phyloP scores from a whole-genome alignment of 1,284 basidiomycete genomes.

The Apiotrichum akiyoshidainum region DNA sequence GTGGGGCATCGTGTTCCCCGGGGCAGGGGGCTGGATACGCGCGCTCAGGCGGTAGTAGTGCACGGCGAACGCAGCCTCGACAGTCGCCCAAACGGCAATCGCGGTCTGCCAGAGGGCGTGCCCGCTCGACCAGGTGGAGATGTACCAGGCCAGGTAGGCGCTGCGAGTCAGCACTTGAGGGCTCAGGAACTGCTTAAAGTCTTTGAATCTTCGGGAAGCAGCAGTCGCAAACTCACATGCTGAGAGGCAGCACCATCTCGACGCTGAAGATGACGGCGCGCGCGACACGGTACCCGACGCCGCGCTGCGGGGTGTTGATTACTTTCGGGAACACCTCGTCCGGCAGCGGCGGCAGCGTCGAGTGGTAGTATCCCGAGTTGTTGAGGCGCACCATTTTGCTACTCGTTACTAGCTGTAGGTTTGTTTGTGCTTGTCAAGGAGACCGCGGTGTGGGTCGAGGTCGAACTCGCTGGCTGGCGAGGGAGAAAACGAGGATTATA shows the following conservation, averaged over 20 bases:
- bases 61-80: conserved; percentile 63
- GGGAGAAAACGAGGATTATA: too few relatives aligned
- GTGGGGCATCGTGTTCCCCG: conserved; percentile 48
- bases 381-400: not conserved
- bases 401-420: too few relatives aligned
- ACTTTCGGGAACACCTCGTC: conserved; percentile 12
- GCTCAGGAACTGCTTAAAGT: too few relatives aligned
- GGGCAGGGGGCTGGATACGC: conserved; percentile 58
- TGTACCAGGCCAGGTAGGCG: conserved; percentile 54
- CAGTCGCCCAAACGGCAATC: conserved; percentile 36
- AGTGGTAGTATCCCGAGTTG: conserved; percentile 1
- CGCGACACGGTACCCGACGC: conserved; percentile 29
- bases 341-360: conserved; percentile 8
- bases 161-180: conserved; percentile 15
- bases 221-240: conserved; percentile 56
- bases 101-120: conserved; percentile 1
- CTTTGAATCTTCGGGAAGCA: not conserved
- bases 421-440: too few relatives aligned
- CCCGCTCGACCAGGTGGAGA: conserved; percentile 50
- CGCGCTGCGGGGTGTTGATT: conserved; percentile 3
- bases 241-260: conserved; percentile 66
- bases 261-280: conserved; percentile 60
- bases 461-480: too few relatives aligned
- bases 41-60: conserved; percentile 62
- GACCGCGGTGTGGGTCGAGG: too few relatives aligned